Evolutionary conservation across 2,329 filamentous ascomycete species (phyloP).

Genomic region (Sporothrix euskadiensis): DNA sequence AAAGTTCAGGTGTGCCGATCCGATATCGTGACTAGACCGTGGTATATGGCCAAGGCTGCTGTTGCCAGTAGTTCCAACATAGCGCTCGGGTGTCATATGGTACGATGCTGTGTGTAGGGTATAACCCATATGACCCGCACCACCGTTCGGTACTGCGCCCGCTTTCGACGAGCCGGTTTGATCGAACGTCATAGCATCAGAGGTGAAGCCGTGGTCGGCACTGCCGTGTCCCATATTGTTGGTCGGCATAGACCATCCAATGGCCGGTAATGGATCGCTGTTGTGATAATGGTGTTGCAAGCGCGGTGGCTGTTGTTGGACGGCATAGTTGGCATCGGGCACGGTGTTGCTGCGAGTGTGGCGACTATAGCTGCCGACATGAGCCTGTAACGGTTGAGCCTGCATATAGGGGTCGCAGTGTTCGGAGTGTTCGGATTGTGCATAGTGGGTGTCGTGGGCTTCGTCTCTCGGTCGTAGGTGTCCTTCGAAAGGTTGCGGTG

Average conservation of each 20-base stretch:
- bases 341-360: neutral
- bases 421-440: neutral
- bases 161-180: neutral
- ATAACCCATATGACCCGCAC: neutral
- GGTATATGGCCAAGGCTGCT: neutral
- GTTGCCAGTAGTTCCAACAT: neutral
- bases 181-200: neutral
- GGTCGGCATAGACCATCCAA: neutral
- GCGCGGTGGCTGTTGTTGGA: neutral
- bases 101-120: neutral
- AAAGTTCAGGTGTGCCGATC: neutral
- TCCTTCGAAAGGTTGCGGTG: neutral
- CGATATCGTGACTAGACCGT: neutral
- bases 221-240: neutral
- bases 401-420: neutral
- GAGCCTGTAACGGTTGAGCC: neutral
- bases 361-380: neutral
- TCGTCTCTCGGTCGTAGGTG: neutral
- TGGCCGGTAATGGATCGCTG: slow-evolving; percentile 1
- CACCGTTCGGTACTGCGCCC: neutral
- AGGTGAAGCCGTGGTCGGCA: neutral
- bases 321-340: neutral
- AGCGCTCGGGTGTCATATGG: neutral
- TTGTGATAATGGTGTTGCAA: slow-evolving; percentile 3
- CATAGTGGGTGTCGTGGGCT: neutral